phyloP scores from a whole-genome alignment of 2,329 filamentous ascomycete species.

The Scopulariopsis brevicaulis region DNA sequence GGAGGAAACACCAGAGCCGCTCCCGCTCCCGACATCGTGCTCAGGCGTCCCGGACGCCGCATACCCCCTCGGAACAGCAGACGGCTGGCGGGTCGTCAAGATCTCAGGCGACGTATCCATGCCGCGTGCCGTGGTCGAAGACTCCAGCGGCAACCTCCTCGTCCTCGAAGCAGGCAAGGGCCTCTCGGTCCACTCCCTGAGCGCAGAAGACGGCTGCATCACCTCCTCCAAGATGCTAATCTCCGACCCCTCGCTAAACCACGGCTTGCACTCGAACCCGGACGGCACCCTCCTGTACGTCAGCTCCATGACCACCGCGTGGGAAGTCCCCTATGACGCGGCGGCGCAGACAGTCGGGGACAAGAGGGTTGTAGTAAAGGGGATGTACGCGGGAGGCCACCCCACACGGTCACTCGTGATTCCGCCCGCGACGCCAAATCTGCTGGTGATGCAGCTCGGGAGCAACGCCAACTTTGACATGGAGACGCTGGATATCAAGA shows the following conservation, averaged over 20 bases:
- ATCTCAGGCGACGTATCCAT: conserved; percentile 22
- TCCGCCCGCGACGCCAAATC: conserved; percentile 20
- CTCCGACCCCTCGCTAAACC: conserved; percentile 22
- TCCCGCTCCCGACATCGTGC: conserved; percentile 21
- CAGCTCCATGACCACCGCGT: conserved; percentile 29
- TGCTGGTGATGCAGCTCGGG: conserved; percentile 25
- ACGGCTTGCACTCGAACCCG: conserved; percentile 25
- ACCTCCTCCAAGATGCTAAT: conserved; percentile 23
- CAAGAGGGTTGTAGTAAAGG: conserved; percentile 24
- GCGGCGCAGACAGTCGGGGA: conserved; percentile 29
- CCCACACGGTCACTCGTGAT: conserved; percentile 24
- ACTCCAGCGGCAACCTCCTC: conserved; percentile 23
- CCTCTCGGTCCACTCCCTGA: conserved; percentile 26
- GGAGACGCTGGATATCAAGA: conserved; percentile 17
- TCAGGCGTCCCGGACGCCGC: conserved; percentile 16
- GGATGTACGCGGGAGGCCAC: conserved; percentile 27
- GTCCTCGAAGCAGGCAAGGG: conserved; percentile 22
- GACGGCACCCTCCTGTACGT: conserved; percentile 26
- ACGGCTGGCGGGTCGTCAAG: conserved; percentile 26
- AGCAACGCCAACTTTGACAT: conserved; percentile 26
- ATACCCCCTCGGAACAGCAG: conserved; percentile 19
- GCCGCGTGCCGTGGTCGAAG: conserved; percentile 23
- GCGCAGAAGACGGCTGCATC: conserved; percentile 25
- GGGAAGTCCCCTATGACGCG: conserved; percentile 45
- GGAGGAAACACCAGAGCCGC: conserved; percentile 3